Percentiles rank a stretch among this genome's conserved stretches.
These are phyloP conservation scores for Talaromyces sp. DNA, from an alignment of 2,329 filamentous ascomycete species.

Conservation along the genomic window DNA sequence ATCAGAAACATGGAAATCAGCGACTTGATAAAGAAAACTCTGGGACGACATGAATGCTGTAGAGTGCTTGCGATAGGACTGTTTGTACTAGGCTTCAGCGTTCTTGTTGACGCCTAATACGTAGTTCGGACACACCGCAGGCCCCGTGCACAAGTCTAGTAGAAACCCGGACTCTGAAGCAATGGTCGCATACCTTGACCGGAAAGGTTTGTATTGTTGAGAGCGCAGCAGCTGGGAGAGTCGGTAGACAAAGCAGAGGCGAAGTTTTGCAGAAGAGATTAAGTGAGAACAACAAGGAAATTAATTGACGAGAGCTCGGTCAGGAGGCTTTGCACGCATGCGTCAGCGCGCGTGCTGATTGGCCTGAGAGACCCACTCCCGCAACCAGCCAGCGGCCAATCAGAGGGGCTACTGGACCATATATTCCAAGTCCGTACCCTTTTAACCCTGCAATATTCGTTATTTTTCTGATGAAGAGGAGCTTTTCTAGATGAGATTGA, in stretches of 20 bases:
- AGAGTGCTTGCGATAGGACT: neutral
- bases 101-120: neutral
- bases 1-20: neutral
- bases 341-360: neutral
- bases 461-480: neutral
- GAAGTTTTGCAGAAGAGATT: neutral
- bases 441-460: neutral
- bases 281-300: neutral
- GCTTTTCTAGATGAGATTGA: no score
- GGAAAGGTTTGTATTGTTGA: neutral
- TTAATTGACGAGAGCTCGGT: neutral
- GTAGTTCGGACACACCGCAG: neutral
- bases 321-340: neutral
- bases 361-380: neutral
- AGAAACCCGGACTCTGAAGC: neutral
- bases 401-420: neutral
- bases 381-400: neutral
- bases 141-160: neutral
- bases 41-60: neutral
- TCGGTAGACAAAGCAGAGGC: neutral
- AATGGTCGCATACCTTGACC: neutral
- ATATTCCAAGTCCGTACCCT: neutral
- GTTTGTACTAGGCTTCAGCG: neutral
- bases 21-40: neutral
- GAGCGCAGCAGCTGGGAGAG: neutral